These are phyloP conservation scores for Jatropha podagrica DNA, from an alignment of 441 rosid genomes.

Conservation along the genomic window DNA sequence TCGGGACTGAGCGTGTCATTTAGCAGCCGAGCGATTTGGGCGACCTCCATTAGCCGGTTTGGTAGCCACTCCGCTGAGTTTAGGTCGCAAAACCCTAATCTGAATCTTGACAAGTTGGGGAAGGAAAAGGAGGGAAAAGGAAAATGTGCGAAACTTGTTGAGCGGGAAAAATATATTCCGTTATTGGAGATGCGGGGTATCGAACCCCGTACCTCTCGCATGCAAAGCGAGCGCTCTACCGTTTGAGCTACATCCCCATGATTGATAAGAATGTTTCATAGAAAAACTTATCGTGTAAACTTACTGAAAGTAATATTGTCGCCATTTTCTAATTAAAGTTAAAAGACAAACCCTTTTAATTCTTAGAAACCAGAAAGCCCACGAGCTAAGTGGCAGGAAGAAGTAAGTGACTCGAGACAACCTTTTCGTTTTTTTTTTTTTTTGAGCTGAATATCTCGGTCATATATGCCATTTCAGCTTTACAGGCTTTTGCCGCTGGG, in stretches of 20 bases:
- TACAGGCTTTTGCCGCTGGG: background rate
- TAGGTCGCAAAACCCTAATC: constrained; percentile 33
- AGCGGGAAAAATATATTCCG: constrained; percentile 26
- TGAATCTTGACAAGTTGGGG: background rate
- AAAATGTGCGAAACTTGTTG: constrained; percentile 11
- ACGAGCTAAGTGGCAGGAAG: too few species aligned
- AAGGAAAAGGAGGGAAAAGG: background rate
- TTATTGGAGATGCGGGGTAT: constrained; percentile 52
- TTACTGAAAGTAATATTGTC: too few species aligned
- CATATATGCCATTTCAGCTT: too few species aligned
- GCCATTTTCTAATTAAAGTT: too few species aligned
- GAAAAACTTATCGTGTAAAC: too few species aligned
- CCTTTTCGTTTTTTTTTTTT: too few species aligned
- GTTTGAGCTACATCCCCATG: constrained; percentile 85
- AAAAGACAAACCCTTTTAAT: too few species aligned
- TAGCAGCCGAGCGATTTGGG: constrained; percentile 49
- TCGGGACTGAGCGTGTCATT: constrained; percentile 62
- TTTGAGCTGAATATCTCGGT: too few species aligned
- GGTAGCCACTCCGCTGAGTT: constrained; percentile 4
- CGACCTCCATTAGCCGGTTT: constrained; percentile 38
- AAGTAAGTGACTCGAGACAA: too few species aligned
- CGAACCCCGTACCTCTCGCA: constrained; percentile 91
- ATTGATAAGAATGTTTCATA: too few species aligned
- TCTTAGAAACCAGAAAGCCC: too few species aligned
- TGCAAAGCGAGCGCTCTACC: constrained; percentile 98